Conservation (phyloP, 1,284 basidiomycete species). For the Cutaneotrichosporon spelunceum region DNA sequence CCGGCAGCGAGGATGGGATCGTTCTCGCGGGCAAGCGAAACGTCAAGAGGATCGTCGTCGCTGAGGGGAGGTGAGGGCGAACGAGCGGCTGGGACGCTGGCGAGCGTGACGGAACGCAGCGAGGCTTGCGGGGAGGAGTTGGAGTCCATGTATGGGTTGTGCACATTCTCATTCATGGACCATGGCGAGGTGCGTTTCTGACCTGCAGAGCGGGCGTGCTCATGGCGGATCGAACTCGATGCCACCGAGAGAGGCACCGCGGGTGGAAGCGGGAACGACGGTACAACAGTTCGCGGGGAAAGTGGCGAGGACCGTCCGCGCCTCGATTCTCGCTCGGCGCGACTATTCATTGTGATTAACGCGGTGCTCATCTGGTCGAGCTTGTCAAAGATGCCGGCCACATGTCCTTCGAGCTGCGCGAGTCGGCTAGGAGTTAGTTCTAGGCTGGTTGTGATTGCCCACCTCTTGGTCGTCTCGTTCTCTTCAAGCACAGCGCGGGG, state of each 20-base stretch:
- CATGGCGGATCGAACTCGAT: background rate
- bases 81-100: background rate
- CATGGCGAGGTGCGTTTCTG: background rate
- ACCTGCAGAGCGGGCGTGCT: background rate
- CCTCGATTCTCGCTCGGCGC: background rate
- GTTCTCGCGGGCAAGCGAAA: background rate
- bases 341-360: background rate
- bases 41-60: background rate
- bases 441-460: background rate
- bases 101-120: background rate
- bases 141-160: background rate
- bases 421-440: slow-evolving; percentile 14
- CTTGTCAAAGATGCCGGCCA: slow-evolving; percentile 21
- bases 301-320: background rate
- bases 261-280: background rate
- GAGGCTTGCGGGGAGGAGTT: background rate
- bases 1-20: background rate
- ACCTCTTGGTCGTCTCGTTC: slow-evolving; percentile 13
- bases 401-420: slow-evolving; percentile 19
- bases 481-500: slow-evolving; percentile 26
- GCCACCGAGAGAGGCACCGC: background rate
- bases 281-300: background rate
- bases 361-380: slow-evolving; percentile 19
- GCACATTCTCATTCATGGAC: background rate
- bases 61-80: background rate